Base-by-base conservation (phyloP, 1,139 yeast genomes). In the Candida pseudoviswanathii region DNA sequence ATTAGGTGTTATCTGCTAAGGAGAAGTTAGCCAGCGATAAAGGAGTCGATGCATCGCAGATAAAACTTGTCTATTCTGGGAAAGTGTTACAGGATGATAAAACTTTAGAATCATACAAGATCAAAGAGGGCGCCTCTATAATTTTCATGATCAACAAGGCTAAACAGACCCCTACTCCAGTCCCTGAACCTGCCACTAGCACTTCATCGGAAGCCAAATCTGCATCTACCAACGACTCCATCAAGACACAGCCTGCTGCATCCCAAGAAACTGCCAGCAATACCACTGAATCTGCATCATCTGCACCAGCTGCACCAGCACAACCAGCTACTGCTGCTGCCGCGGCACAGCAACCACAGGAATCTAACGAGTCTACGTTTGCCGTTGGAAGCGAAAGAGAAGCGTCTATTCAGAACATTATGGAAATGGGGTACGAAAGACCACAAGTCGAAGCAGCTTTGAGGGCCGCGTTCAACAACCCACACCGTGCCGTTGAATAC, bases 401-500 rank as follows among this genome's bases (percentile, higher is more conserved):
- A 57, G 76, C 84, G 11, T 85, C 88, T 24, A 82, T 94, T 53
- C 80, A 77, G 56, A 87, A 87, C 63, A 90, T 94, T 65, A 82
- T 91, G 85, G 98, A 90, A 61, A 91, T 94, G 98, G 99, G 99
- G 10, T 95, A 90, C 66, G 91, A 88, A 47, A 84, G 96, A 60
- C 79, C 83, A 5, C 89, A 89, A 65, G 97, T 90, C 29, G 96
- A 90, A 69, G 81, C 84, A 40, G 99, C 99, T 0, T 77, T 94
- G 66, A 83, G 96, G 62, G 97, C 97, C 16, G 98, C 99, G 0
- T 94, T 85, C 72, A 94, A 94, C 70, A 92, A 94, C 70, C 99
- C 99, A 26, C 98, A 94, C 64, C 85, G 99, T 62, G 99, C 99
- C 0, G 98, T 92, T 5, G 99, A 95, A 66, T 92, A 94, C 66